Base-by-base conservation (phyloP, 768 basidiomycete genomes). In the Lactarius sanguifluus region DNA sequence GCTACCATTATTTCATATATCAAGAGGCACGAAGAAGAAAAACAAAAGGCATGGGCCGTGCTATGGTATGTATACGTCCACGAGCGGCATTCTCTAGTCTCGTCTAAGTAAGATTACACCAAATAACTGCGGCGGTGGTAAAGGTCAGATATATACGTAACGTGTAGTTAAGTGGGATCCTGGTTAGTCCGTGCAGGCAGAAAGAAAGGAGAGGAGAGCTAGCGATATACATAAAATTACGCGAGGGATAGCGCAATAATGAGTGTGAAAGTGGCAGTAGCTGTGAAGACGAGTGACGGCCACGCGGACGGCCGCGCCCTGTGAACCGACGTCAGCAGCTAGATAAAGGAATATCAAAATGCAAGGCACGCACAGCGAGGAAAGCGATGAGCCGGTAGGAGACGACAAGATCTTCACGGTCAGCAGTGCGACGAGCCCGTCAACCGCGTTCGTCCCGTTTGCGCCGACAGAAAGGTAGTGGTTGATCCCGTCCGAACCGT, bases 401-500 rank as follows among this genome's bases (percentile, higher is more conserved):
- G 62, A 63, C 32, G 64, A 72, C 1, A 84, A 81, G 50, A 96
- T 87, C 71, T 82, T 83, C 57, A 95, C 88, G 1, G 85, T 86
- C 70, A 96, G 70, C 1, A 97, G 79, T 0, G 91, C 92, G 4
- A 96, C 89, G 13, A 93, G 78, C 1, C 95, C 96, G 73, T 98
- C 96, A 1, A 87, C 80, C 2, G 92, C 85, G 67, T 83, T 85
- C n/a, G 77, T 74, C n/a, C 80, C 77, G 61, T 82, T 75, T 7
- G 81, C 74, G 13, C 73, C 78, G 6, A 92, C 91, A 9, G 77
- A 79, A 8, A 76, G 43, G 69, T 81, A 82, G 74, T 93, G 91
- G 73, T 92, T 93, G 59, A 93, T 84, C 3, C 85, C 88, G 9
- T 77, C 71, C 66, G 86, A 92, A 1, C 86, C 82, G 71, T 94